Evolutionary conservation across 2,329 filamentous ascomycete genomes (phyloP), one percentile per base, ranked within the genome.

Genomic region (Talaromyces sp.): DNA sequence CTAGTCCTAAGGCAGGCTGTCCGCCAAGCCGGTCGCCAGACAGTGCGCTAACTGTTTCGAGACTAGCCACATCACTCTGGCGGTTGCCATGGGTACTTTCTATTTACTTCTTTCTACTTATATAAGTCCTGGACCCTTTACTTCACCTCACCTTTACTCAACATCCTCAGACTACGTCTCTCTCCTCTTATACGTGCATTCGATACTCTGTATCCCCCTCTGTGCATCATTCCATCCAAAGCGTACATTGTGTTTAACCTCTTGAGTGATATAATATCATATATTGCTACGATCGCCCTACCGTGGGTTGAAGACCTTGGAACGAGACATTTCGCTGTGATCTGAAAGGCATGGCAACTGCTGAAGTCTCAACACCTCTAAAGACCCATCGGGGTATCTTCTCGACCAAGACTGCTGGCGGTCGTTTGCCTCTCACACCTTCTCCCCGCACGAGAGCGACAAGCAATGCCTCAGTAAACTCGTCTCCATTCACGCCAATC

Each of bases 351-450:
- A 98, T 98, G 93, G 92, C 93, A 76, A 90, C 88, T 77, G 81
- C 85, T 77, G 82, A 86, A 75, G 87, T 97, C 78, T 90, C 92
- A 72, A 98, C 95, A 65, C 95, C 95, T 65, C 84, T 95, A 76
- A 98, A 97, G 85, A 95, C 91, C 84, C 93, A 96, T 79, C 88
- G 90, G 80, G 92, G 92, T 64, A 85, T 97, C 72, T 97, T 98
- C 82, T 92, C 89, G 69, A 87, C 91, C 69, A 92, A 92, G 76
- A 95, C 93, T 75, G 95, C 93, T 77, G 93, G 93, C 80, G 92
- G 93, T 76, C 91, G 95, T 66, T 93, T 96, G 84, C 93, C 95
- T 70, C 82, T 99, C 74, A 97, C 93, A 3, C 93, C 95, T 35
- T 98, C 93, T 63, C 95, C 95, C 63, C 86, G 88, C 69, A 80